phyloP scores from a whole-genome alignment of 352 stramenopile species.

The Phytophthora tubulina region DNA sequence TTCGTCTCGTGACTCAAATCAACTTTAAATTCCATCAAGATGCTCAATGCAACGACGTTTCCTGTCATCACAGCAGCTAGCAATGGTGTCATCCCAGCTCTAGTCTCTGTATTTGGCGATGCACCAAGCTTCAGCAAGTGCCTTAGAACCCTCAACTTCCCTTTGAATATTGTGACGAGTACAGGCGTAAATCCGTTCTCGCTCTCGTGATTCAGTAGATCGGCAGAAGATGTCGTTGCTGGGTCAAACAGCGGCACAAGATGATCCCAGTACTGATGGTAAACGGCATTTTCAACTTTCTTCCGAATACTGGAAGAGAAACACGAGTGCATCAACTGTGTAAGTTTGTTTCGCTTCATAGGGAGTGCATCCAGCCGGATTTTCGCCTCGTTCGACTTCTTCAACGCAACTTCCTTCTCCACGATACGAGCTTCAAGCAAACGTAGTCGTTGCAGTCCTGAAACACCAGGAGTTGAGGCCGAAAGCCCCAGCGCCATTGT shows the following conservation, averaged over 20 bases:
- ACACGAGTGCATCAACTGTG: slow-evolving; percentile 45
- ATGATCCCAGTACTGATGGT: slow-evolving; percentile 47
- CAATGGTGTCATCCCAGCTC: slow-evolving; percentile 59
- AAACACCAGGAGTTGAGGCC: slow-evolving; percentile 44
- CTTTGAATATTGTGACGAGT: slow-evolving; percentile 55
- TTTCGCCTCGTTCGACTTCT: slow-evolving; percentile 39
- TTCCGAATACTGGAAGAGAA: slow-evolving; percentile 39
- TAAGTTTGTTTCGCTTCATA: slow-evolving; percentile 41
- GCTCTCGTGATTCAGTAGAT: slow-evolving; percentile 63
- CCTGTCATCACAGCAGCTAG: slow-evolving; percentile 55
- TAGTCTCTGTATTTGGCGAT: slow-evolving; percentile 54
- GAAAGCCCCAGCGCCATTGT: slow-evolving; percentile 46
- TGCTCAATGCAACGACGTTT: slow-evolving; percentile 54
- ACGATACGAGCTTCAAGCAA: slow-evolving; percentile 50
- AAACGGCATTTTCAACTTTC: slow-evolving; percentile 63
- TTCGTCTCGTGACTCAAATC: slow-evolving; percentile 51
- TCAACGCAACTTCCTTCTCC: slow-evolving; percentile 41
- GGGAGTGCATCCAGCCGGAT: slow-evolving; percentile 58
- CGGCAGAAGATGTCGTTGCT: slow-evolving; percentile 10
- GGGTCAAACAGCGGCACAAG: slow-evolving; percentile 56
- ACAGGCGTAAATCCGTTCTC: slow-evolving; percentile 63
- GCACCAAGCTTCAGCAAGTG: slow-evolving; percentile 60
- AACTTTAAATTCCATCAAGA: slow-evolving; percentile 60
- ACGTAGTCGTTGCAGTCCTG: slow-evolving; percentile 39
- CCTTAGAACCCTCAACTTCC: slow-evolving; percentile 48